Evolutionary conservation across 1,284 basidiomycete species (phyloP), one percentile per base, ranked within the genome.

Genomic region (Papiliotrema nemorosa): DNA sequence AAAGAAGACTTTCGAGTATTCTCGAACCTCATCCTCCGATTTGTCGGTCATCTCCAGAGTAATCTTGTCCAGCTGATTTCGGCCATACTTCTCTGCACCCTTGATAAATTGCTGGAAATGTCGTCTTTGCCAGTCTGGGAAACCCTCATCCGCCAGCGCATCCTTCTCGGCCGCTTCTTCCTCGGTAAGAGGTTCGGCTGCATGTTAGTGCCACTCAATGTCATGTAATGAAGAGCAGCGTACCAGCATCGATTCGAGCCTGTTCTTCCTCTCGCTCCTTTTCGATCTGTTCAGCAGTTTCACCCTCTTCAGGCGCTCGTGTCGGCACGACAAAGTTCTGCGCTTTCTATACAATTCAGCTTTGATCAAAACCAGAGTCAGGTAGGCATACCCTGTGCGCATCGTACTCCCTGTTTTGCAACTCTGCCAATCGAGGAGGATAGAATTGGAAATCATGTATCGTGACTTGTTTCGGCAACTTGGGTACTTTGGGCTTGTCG

Each of bases 371-470:
- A 29, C 46, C 1, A 14, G 13, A 14, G 18, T 18, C 16, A 20
- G 31, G 26, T 33, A 25, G 22, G 59, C 76, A 46, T 46, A 85
- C 88, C 77, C 87, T 86, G 73, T 86, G 85, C 18, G 85, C 87
- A 5, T 87, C 85, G 27, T 86, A 77, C 72, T 97, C 96, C 51
- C 86, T 83, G 63, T 96, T 89, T 70, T 97, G 92, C 40, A 97
- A 77, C 63, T 86, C 86, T 10, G 84, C 80, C 9, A 98, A 77
- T 42, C 86, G 80, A 0, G 85, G 81, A 2, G 93, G 88, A 78
- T 90, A 97, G 80, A 99, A 98, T 69, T 98, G 94, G 80, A 93
- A 97, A 71, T 97, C 94, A 76, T 94, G 86, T 59, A 90, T 92
- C 60, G 39, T 60, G 52, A 93, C 82, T 74, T 96, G 90, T 73